Base-by-base conservation (phyloP, 139 green algal genomes). In the Ostreobium quekettii region DNA sequence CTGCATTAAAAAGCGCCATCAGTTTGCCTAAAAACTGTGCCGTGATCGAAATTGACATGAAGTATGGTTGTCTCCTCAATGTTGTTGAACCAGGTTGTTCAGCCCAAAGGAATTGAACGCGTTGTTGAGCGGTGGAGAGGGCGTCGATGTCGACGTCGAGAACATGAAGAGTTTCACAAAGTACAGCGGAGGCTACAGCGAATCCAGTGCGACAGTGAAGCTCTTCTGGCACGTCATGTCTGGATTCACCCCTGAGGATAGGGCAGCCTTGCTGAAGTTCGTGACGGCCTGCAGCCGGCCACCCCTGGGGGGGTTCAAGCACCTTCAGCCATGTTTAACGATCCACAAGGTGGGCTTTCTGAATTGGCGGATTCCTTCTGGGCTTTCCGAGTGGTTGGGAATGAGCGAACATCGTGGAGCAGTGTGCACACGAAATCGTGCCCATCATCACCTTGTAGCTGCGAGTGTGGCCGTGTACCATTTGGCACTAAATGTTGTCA, bases 221-320 rank as follows among this genome's bases (percentile, higher is more conserved):
- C 62, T 82, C 30, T 95, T 98, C 60, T 98, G 92, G 92, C 73
- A 80, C 65, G 85, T 90, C 33, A 66, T 93, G 46, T 30, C 48
- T 1, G 71, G 78, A 36, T 70, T 93, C 29, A 76, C 24, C 4
- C 38, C 74, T 3, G 35, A 70, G 2, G 75, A 93, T 53, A 77
- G 76, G 19, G 53, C 70, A 11, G 72, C 69, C n/a, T 69, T 96
- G 59, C 79, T 96, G 38, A 83, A 83, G 39, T 98, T 98, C 67
- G 84, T 91, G 3, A 98, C 93, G 2, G 79, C 75, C 46, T 90
- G 83, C 76, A 87, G 78, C 42, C 77, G 90, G 3, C 80, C 91
- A 1, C 93, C 93, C 0, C 79, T 98, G 35, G 86, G 94, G 1
- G 93, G 93, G 2, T 98, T 97, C 67, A 48, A 76, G 62, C 83